Conservation (phyloP, 768 basidiomycete genomes). For the Mrakia blollopis region DNA sequence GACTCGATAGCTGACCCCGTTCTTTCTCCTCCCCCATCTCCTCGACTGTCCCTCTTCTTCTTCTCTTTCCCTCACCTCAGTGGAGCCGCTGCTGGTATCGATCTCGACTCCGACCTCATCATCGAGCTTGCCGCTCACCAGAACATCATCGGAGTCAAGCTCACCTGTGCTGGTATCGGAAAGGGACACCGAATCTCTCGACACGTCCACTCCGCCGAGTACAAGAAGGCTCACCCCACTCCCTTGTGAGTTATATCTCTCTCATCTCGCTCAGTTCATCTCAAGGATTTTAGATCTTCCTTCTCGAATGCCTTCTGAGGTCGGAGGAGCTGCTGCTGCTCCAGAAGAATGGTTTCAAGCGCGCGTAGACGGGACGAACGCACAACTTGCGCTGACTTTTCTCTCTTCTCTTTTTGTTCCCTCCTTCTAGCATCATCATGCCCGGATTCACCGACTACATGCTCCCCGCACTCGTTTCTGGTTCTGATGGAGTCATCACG, state of each 20-base stretch:
- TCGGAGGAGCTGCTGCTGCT: no score
- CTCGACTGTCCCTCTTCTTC: no score
- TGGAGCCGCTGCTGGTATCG: slow-evolving; percentile 57
- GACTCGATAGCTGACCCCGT: slow-evolving; percentile 4
- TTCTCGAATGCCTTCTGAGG: neutral
- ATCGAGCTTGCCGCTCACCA: slow-evolving; percentile 65
- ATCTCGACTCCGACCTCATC: slow-evolving; percentile 76
- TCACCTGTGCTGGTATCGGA: slow-evolving; percentile 79
- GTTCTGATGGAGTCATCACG: slow-evolving; percentile 61
- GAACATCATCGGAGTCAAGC: slow-evolving; percentile 75
- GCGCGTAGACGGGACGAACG: no score
- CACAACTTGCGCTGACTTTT: neutral
- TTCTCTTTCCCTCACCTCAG: slow-evolving; percentile 35
- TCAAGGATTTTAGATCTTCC: slow-evolving; percentile 11
- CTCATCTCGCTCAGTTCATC: slow-evolving; percentile 36
- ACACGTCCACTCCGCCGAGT: slow-evolving; percentile 46
- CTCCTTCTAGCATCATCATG: slow-evolving; percentile 48
- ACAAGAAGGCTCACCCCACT: slow-evolving; percentile 34
- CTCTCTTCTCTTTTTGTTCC: slow-evolving; percentile 33
- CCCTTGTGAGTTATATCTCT: slow-evolving; percentile 23
- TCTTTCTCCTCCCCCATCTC: slow-evolving; percentile 37
- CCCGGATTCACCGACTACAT: slow-evolving; percentile 71
- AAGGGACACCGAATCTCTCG: slow-evolving; percentile 68
- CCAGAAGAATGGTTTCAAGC: no score
- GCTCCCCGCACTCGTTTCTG: slow-evolving; percentile 56